Base-by-base conservation (phyloP, 2,329 filamentous ascomycete genomes). In the Curvularia eragrostidis region DNA sequence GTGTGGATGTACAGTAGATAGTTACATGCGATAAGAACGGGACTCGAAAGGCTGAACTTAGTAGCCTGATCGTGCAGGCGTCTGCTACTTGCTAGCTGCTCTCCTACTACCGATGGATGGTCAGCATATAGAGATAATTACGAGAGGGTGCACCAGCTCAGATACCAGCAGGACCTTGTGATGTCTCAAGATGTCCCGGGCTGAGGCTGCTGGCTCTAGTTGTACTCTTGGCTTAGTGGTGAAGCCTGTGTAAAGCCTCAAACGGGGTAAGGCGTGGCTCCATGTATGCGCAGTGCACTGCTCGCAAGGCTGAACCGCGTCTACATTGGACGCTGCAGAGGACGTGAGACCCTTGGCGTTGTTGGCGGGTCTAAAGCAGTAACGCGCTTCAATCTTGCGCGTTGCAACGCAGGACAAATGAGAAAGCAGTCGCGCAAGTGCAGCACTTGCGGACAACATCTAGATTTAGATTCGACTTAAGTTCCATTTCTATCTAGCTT, bases 1-100 rank as follows among this genome's bases (percentile, higher is more conserved):
- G 52, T 58, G 39, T 50, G 34, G 26, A 19, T 52, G 57, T 52
- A 34, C 38, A 49, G 44, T 52, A 30, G 39, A 28, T 19, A n/a
- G n/a, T n/a, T n/a, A 41, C 38, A 24, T 38, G 48, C 39, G 52
- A 32, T 32, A n/a, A 21, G 28, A 47, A 53, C 38, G 44, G 47
- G 51, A 48, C 34, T 41, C 38, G n/a, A 41, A 32, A 56, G 52
- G 48, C 28, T 56, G 12, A 36, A 53, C 23, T 48, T 26, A 15
- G 52, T 42, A 55, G 52, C 48, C 56, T 55, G 7, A 24, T 41
- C n/a, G 18, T 4, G 38, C 38, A 18, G 38, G 38, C 38, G 38
- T 18, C 12, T 32, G 5, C 5, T 41, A 8, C 38, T 41, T 41
- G 38, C 4, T 41, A 41, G 38, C 18, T 41, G 38, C 38, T 5